Evolutionary conservation across 2,329 filamentous ascomycete species (phyloP), one percentile per base, ranked within the genome.

Genomic region (Apiospora sp.): DNA sequence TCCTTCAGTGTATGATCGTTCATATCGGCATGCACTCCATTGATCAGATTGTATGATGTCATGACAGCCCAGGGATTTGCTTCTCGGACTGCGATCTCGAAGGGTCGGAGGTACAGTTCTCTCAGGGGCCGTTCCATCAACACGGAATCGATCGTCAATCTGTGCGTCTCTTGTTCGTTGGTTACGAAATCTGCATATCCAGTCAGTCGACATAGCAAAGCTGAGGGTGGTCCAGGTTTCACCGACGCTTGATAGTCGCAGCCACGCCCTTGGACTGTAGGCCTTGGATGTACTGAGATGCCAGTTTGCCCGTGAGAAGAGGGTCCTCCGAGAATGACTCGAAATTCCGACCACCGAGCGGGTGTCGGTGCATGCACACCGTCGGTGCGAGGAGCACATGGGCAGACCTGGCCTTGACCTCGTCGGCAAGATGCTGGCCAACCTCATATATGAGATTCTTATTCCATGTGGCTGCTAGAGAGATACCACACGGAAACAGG

Each of bases 241-340:
- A 81, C 84, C 75, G 75, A 90, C 92, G 94, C 84, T 96, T 96
- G 76, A 95, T 91, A 0, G 93, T 94, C 14, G 94, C 93, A 10
- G 92, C 91, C 49, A 96, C 88, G 0, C 92, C 92, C 73, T 90
- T 91, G 34, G 92, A 91, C 79, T 96, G 94, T 71, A 93, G 84
- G 10, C 92, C 93, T 68, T 89, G 90, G 78, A 94, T 92, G 74
- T 93, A 93, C 73, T 92, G 88, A 0, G 92, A 89, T 16, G 92
- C 92, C 73, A 95, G 84, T 74, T 91, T 92, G 44, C 93, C 93
- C 0, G 93, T 94, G 6, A 97, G 86, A 13, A 92, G 88, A 0
- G 94, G 94, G 76, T 96, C 94, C 81, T 96, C 94, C 0, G 93
- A 94, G 80, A 95, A 96, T 0, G 93, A 95, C 82, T 97, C 94